Evolutionary conservation across 139 green algal species (phyloP).

Genomic region (Tetratostichococcus sp.): DNA sequence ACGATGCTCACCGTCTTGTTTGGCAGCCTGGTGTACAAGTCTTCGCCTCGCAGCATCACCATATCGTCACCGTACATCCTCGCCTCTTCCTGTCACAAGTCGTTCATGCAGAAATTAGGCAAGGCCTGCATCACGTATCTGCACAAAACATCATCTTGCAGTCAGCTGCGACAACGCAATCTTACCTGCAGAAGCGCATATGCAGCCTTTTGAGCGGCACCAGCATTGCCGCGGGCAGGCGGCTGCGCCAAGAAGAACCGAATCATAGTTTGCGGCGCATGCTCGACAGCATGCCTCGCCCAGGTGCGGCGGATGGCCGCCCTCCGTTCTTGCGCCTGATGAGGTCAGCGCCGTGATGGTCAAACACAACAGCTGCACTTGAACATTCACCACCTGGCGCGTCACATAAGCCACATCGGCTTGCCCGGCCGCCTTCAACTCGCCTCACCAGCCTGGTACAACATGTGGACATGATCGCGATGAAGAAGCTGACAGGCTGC

Average conservation of each 20-base stretch:
- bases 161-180: not conserved
- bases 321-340: slow-evolving; percentile 1
- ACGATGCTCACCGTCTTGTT: slow-evolving; percentile 47
- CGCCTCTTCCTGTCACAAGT: slow-evolving; percentile 21
- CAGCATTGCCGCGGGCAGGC: no score
- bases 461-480: slow-evolving; percentile 28
- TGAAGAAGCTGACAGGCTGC: slow-evolving; percentile 12
- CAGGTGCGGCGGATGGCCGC: slow-evolving; percentile 25
- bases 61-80: slow-evolving; percentile 31
- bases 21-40: slow-evolving; percentile 49
- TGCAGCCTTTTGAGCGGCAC: not conserved
- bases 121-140: no score
- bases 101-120: no score
- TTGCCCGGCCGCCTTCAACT: no score
- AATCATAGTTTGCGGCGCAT: slow-evolving; percentile 8
- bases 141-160: not conserved
- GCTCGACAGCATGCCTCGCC: not conserved
- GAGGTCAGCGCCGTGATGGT: no score
- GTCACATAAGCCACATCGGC: no score
- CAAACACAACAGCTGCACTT: no score
- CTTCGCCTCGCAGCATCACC: slow-evolving; percentile 41
- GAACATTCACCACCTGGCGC: no score
- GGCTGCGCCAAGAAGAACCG: slow-evolving; percentile 42
- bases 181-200: not conserved
- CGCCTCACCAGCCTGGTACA: slow-evolving; percentile 4